A percentile compares a stretch with the other conserved stretches of the same genome.
These are phyloP conservation scores for Sordaria brevicollis DNA, from an alignment of 495 filamentous ascomycete species.

Conservation along the genomic window DNA sequence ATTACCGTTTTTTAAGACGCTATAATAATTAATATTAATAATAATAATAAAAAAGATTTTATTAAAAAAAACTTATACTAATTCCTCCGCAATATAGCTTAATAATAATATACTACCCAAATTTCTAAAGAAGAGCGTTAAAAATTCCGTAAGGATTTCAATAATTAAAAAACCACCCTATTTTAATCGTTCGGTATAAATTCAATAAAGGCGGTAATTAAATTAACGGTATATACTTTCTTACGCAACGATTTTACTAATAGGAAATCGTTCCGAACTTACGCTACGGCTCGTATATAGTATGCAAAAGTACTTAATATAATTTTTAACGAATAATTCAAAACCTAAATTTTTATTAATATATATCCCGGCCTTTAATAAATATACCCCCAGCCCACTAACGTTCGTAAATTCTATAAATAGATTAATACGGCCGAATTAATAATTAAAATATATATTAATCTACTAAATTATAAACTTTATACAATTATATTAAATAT, in stretches of 20 bases:
- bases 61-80: too few relatives aligned
- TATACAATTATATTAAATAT: too few relatives aligned
- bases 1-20: too few relatives aligned
- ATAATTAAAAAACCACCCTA: not conserved
- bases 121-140: not conserved
- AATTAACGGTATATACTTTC: too few relatives aligned
- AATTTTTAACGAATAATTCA: not conserved
- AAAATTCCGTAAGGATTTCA: not conserved
- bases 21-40: too few relatives aligned
- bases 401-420: not conserved
- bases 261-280: too few relatives aligned
- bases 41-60: too few relatives aligned
- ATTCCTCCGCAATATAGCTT: too few relatives aligned
- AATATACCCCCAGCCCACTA: not conserved
- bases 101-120: slow-evolving; percentile 3
- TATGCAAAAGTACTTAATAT: not conserved
- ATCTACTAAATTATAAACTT: not conserved
- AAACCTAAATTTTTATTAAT: not conserved
- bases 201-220: not conserved
- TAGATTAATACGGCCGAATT: not conserved
- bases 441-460: not conserved
- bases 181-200: not conserved
- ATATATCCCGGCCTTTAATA: too few relatives aligned
- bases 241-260: too few relatives aligned
- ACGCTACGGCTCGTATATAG: not conserved